phyloP scores from a whole-genome alignment of 257 asterid species.

The Cordia subcordata region DNA sequence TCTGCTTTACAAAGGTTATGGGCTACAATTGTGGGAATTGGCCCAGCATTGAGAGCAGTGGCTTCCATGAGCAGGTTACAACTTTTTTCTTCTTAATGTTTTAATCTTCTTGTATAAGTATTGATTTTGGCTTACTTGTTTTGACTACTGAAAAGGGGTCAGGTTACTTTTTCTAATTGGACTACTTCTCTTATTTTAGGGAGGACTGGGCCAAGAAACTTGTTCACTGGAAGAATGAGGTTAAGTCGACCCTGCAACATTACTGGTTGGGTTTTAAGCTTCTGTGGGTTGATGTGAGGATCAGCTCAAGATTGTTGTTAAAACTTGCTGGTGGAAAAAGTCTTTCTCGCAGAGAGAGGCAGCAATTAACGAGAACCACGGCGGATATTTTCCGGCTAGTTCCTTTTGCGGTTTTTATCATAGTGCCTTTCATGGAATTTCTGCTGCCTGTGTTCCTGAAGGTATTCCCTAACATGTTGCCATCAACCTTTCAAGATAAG shows the following conservation, averaged over 20 bases:
- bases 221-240: constrained; percentile 72
- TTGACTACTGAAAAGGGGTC: too few relatives aligned
- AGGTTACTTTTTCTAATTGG: neutral
- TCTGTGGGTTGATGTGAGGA: constrained; percentile 92
- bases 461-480: constrained; percentile 89
- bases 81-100: constrained; percentile 2
- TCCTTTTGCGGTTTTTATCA: constrained; percentile 78
- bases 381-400: constrained; percentile 96
- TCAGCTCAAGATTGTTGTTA: constrained; percentile 69
- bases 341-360: constrained; percentile 90
- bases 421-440: constrained; percentile 91
- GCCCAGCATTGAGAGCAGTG: constrained; percentile 71
- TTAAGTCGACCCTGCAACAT: constrained; percentile 76
- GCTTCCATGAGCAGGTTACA: constrained; percentile 81
- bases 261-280: constrained; percentile 90
- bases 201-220: constrained; percentile 83
- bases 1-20: constrained; percentile 48
- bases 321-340: constrained; percentile 81
- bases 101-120: neutral
- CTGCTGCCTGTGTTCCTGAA: constrained; percentile 78
- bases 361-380: constrained; percentile 85
- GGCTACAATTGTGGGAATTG: constrained; percentile 65
- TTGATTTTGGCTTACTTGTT: neutral
- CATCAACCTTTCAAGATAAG: constrained; percentile 94
- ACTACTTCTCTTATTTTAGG: constrained; percentile 29